phyloP scores from a whole-genome alignment of 2,329 filamentous ascomycete species.

The Aspergillus unguis region DNA sequence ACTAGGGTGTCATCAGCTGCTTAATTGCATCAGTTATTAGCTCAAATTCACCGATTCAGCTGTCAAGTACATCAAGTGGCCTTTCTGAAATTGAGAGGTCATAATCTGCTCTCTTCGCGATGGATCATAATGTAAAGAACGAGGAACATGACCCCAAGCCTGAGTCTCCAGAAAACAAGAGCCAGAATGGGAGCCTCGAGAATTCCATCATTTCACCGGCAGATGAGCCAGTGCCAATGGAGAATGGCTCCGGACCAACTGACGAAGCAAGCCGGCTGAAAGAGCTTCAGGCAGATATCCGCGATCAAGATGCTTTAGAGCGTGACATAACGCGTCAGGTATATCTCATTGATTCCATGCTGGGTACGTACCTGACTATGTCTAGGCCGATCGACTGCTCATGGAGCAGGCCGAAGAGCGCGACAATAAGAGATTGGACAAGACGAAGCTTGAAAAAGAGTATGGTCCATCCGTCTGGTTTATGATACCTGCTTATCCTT shows the following conservation, averaged over 20 bases:
- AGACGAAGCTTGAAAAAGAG: conserved; percentile 51
- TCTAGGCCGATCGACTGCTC: conserved; percentile 56
- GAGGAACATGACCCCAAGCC: background rate
- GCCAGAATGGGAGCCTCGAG: background rate
- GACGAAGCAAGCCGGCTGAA: conserved; percentile 61
- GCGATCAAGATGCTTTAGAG: conserved; percentile 87
- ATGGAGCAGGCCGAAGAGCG: conserved; percentile 62
- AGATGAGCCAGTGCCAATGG: background rate
- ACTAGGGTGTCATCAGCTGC: background rate
- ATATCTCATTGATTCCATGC: conserved; percentile 3
- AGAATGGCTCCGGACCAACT: conserved; percentile 8
- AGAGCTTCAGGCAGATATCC: conserved; percentile 65
- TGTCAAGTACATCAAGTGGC: background rate
- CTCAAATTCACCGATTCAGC: background rate
- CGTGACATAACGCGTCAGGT: conserved; percentile 70
- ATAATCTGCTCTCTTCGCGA: background rate
- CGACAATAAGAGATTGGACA: conserved; percentile 61
- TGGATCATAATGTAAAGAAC: conserved; percentile 6
- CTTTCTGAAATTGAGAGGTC: background rate
- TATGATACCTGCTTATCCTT: conserved; percentile 3
- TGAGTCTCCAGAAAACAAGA: background rate
- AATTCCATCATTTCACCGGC: background rate
- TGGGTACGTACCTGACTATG: background rate
- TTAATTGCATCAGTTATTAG: background rate
- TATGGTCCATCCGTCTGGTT: conserved; percentile 14